These are phyloP conservation scores for Trichoderma sp. DNA, from an alignment of 2,329 filamentous ascomycete species.

Conservation along the genomic window DNA sequence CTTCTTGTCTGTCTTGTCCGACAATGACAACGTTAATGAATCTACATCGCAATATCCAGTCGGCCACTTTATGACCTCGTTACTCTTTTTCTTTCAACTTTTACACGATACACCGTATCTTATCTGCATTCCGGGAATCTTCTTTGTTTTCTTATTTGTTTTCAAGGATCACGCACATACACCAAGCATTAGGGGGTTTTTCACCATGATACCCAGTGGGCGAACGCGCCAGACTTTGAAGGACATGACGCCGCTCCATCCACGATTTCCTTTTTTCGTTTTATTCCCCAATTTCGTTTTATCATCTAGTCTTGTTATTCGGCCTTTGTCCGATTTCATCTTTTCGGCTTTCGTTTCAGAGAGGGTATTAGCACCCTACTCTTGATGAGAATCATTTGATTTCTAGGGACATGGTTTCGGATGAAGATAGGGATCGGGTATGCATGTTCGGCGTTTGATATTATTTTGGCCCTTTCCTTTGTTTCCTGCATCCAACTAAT, in stretches of 20 bases:
- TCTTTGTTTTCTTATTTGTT: neutral
- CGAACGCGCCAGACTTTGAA: conserved; percentile 34
- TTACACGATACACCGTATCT: conserved; percentile 8
- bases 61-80: neutral
- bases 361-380: neutral
- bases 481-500: conserved; percentile 20
- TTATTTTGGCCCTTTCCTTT: conserved; percentile 20
- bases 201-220: conserved; percentile 43
- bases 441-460: conserved; percentile 33
- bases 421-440: conserved; percentile 24
- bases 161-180: conserved; percentile 30
- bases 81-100: neutral
- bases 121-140: conserved; percentile 1
- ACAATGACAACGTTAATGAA: neutral
- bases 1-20: neutral
- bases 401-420: conserved; percentile 19
- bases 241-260: conserved; percentile 38
- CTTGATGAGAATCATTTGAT: conserved; percentile 16
- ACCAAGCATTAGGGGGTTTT: conserved; percentile 33
- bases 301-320: neutral
- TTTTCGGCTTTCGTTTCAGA: neutral
- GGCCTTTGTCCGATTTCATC: neutral
- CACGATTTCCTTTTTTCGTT: conserved; percentile 30
- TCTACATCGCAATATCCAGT: neutral
- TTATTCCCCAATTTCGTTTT: conserved; percentile 11